Evolutionary conservation across 179 eudicot genomes (phyloP).

Genomic region (Beta corolliflora): DNA sequence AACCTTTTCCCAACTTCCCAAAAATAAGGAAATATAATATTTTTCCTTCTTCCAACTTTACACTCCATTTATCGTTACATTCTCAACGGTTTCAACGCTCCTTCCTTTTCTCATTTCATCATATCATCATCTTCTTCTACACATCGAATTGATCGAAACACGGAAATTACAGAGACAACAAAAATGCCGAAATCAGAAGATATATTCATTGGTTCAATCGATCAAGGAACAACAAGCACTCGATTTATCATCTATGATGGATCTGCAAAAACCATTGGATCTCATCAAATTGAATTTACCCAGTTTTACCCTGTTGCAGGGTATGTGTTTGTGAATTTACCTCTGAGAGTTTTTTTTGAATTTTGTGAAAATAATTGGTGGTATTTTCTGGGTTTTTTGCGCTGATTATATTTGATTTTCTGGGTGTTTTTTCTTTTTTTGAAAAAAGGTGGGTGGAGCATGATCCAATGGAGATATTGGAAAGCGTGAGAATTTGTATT

Average conservation of each 20-base stretch:
- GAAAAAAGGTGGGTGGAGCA: constrained; percentile 97
- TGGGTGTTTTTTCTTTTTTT: constrained; percentile 2
- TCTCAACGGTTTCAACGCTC: constrained; percentile 15
- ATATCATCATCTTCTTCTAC: constrained; percentile 7
- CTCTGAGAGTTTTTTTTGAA: background rate
- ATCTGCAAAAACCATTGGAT: constrained; percentile 52
- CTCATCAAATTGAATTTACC: constrained; percentile 95
- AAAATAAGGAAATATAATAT: background rate
- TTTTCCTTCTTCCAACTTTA: background rate
- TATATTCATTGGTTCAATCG: constrained; percentile 73
- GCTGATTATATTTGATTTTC: constrained; percentile 5
- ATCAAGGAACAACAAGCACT: constrained; percentile 97
- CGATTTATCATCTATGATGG: constrained; percentile 85
- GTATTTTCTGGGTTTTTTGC: constrained; percentile 29
- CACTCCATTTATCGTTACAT: background rate
- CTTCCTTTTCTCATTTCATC: background rate
- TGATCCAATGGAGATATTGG: constrained; percentile 95
- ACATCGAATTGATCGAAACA: constrained; percentile 26
- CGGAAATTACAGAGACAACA: background rate
- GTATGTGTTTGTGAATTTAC: constrained; percentile 48
- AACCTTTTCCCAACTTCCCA: constrained; percentile 18
- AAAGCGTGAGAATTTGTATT: constrained; percentile 78
- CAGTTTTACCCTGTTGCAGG: constrained; percentile 93
- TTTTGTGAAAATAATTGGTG: constrained; percentile 13
- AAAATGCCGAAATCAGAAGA: constrained; percentile 44